Evolutionary conservation across 768 basidiomycete species (phyloP), one percentile per base, ranked within the genome.

Genomic region (Pleurotus eryngii): DNA sequence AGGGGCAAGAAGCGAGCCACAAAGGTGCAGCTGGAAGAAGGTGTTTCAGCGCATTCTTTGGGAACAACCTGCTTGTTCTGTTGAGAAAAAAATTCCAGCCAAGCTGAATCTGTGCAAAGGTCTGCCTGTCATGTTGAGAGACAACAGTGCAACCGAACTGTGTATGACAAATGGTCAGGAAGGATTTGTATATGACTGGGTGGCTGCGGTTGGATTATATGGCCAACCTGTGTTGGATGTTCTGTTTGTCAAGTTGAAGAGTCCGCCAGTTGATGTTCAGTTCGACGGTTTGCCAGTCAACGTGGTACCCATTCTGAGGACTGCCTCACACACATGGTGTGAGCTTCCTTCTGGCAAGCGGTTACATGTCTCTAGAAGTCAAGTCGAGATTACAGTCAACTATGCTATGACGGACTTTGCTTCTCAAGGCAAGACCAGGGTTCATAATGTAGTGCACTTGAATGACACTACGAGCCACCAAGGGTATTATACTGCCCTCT

Each of bases 341-440:
- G 15, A 11, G 7, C 14, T 63, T 57, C 59, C 56, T 3, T 58
- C 62, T 56, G 69, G 65, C 54, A 27, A 15, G 2, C 9, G 9
- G 0, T n/a, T 70, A 0, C 46, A 20, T 5, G 54, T 74, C 8
- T 50, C 54, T 9, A 11, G 67, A 8, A 51, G 59, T 5, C 72
- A 73, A 57, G 64, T 70, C 1, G 57, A 64, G 8, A 48, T 72
- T 1, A 24, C 67, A 1, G 55, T 61, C 1, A 72, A 70, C 54
- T 73, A 72, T 60, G 63, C 69, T 11, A 71, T 72, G 69, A 73
- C 72, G 3, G 72, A 72, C 49, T 73, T 68, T 60, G 60, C 66
- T 4, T 70, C 69, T 0, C 73, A 74, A 58, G 72, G 73, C 2
- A 70, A 68, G 48, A 69, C 70, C 8, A 58, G 66, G 30, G 26